Base-by-base conservation (phyloP, 1,284 basidiomycete species). In the Cystobasidium slooffiae region DNA sequence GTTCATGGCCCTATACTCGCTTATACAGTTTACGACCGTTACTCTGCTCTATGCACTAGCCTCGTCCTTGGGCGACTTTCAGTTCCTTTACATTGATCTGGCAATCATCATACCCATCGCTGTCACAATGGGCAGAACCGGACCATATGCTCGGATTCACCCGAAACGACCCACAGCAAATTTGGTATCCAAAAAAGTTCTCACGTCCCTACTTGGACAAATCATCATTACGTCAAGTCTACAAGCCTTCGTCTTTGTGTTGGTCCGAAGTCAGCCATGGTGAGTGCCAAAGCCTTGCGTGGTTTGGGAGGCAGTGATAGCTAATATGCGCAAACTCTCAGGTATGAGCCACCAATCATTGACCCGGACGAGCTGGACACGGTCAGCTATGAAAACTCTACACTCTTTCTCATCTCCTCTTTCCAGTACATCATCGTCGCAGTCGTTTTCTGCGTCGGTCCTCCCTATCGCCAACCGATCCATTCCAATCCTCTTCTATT, bases 341-440 rank as follows among this genome's bases (percentile, higher is more conserved):
- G 83, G 82, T 87, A 87, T 80, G 82, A 83, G n/a, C 84, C 88
- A 49, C 88, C 90, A 2, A 84, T 85, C 49, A 84, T 86, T 67
- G 86, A 88, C 73, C 88, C 88, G 65, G 88, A 91, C 81, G 88
- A 94, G 80, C 86, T 99, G 69, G 88, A 95, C 78, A 90, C 93
- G n/a, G 88, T 85, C 68, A 99, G 97, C 82, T 95, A 88, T 78
- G 97, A 99, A 82, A 99, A 99, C 83, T 91, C 96, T 8, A 88
- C 88, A 8, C 83, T 99, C 72, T 99, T 99, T 84, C 84, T 98
- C 78, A 86, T 98, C 64, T 97, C 95, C 3, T 96, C 93, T 77
- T 99, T 98, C 88, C 97, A 99, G 84, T 99, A 99, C 83, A 93
- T 99, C 78, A 86, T 98, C 52, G 93, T 97, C 8, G 96, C 95